Evolutionary conservation across 2,329 filamentous ascomycete genomes (phyloP).

Genomic region (Lasiodiplodia gonubiensis): DNA sequence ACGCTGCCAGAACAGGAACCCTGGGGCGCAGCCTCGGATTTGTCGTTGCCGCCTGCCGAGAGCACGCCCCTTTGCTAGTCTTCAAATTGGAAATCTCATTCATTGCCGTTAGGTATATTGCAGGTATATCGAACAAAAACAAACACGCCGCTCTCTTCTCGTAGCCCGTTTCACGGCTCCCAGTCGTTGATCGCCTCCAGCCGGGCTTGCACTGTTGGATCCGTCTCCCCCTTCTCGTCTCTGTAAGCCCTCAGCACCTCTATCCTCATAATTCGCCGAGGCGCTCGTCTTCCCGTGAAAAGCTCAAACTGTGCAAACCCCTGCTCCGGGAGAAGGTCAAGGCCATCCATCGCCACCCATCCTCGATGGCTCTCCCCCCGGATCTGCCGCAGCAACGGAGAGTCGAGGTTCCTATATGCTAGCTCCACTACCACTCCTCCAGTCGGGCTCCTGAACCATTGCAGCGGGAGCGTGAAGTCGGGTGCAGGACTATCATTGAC

Average conservation of each 20-base stretch:
- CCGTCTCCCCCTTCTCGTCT: constrained; percentile 19
- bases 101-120: constrained; percentile 21
- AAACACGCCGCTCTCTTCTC: background rate
- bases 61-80: background rate
- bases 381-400: constrained; percentile 72
- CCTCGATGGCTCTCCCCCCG: constrained; percentile 63
- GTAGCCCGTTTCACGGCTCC: background rate
- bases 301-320: constrained; percentile 83
- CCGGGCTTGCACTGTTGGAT: constrained; percentile 9
- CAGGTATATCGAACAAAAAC: constrained; percentile 3
- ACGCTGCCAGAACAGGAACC: background rate
- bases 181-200: constrained; percentile 17
- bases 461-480: constrained; percentile 70
- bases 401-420: constrained; percentile 75
- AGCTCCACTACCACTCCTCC: constrained; percentile 77
- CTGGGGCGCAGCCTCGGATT: background rate
- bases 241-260: constrained; percentile 55
- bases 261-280: constrained; percentile 71
- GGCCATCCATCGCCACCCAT: constrained; percentile 77
- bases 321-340: constrained; percentile 78
- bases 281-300: constrained; percentile 75
- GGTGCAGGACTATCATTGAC: constrained; percentile 68
- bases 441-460: constrained; percentile 74
- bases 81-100: background rate
- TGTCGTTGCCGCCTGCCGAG: constrained; percentile 10